These are phyloP conservation scores for Botrytis byssoidea DNA, from an alignment of 2,329 filamentous ascomycete species.

Conservation along the genomic window DNA sequence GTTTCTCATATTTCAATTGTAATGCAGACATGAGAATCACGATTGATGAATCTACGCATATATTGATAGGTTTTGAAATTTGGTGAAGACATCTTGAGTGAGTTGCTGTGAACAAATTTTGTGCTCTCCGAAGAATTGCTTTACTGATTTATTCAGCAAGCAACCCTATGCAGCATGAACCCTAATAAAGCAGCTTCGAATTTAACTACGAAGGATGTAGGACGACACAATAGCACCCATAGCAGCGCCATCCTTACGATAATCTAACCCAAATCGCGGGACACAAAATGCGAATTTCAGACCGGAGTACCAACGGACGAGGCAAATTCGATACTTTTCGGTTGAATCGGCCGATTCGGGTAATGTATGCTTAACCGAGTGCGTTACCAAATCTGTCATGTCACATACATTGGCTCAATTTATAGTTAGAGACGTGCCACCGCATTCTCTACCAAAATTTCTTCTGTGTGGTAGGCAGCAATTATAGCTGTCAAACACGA, in stretches of 20 bases:
- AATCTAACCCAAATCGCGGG: neutral
- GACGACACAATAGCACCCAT: neutral
- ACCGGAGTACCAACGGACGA: neutral
- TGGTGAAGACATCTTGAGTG: neutral
- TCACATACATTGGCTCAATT: neutral
- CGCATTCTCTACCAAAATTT: neutral
- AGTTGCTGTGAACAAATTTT: neutral
- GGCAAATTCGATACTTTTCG: neutral
- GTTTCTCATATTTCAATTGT: neutral
- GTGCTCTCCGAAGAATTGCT: neutral
- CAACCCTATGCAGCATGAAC: neutral
- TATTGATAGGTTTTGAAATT: neutral
- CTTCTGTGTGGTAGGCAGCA: neutral
- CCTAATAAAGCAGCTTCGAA: neutral
- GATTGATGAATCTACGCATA: conserved; percentile 11
- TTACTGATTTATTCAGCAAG: neutral
- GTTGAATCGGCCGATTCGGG: neutral
- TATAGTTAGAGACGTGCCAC: neutral
- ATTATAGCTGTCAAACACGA: neutral
- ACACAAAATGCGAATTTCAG: neutral
- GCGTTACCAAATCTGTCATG: neutral
- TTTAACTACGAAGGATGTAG: neutral
- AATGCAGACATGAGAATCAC: conserved; percentile 18
- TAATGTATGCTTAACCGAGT: conserved; percentile 3
- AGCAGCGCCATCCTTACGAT: neutral